Percentiles rank a stretch among this genome's conserved stretches.
These are phyloP conservation scores for Naematelia encephala DNA, from an alignment of 768 basidiomycete genomes.

Conservation along the genomic window DNA sequence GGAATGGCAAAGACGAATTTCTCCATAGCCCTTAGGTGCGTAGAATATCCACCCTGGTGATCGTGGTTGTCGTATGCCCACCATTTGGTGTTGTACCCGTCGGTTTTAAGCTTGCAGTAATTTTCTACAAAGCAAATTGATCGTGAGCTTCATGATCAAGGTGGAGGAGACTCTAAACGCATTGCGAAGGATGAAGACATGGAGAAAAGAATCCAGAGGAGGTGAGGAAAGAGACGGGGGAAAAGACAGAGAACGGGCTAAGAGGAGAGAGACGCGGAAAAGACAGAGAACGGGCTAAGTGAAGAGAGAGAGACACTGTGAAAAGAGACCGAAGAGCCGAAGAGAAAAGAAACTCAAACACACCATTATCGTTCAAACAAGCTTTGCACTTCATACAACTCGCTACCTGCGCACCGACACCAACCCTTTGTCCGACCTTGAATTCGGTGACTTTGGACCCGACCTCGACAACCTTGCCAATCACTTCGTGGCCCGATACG, in stretches of 20 bases:
- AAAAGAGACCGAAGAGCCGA: neutral
- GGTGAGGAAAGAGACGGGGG: neutral
- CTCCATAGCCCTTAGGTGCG: slow-evolving; percentile 53
- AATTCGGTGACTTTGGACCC: slow-evolving; percentile 46
- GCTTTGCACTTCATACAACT: slow-evolving; percentile 57
- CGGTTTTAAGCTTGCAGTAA: slow-evolving; percentile 41
- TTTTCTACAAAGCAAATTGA: slow-evolving; percentile 25
- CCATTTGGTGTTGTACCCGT: slow-evolving; percentile 47
- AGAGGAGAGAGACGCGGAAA: neutral
- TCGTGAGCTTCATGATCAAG: no score
- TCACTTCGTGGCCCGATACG: slow-evolving; percentile 50
- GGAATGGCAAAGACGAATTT: slow-evolving; percentile 64
- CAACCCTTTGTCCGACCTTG: slow-evolving; percentile 60
- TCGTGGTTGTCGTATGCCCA: slow-evolving; percentile 47
- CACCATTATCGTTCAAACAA: slow-evolving; percentile 57
- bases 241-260: neutral
- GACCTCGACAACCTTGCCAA: slow-evolving; percentile 48
- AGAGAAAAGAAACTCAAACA: slow-evolving; percentile 10
- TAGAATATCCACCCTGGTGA: slow-evolving; percentile 57
- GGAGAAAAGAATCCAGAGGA: neutral
- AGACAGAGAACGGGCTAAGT: neutral
- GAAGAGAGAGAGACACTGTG: neutral
- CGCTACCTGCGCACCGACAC: slow-evolving; percentile 58
- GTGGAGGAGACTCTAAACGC: no score
- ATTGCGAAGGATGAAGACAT: neutral